Base-by-base conservation (phyloP, 2,329 filamentous ascomycete genomes). In the Beauveria sp. region DNA sequence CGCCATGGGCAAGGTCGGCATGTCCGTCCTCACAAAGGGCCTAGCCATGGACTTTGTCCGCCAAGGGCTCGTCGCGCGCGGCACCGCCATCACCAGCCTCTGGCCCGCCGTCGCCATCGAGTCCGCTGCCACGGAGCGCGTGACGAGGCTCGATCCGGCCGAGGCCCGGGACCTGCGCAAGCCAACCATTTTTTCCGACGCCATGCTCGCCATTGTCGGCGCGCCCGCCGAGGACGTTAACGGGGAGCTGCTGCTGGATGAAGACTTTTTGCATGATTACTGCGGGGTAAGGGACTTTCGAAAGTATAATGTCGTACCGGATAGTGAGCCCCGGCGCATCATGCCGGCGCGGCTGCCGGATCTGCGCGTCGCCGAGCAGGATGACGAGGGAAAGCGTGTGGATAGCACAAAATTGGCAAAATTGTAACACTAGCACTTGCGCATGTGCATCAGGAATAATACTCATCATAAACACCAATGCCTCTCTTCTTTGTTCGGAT, bases 61-160 rank as follows among this genome's bases (percentile, higher is more conserved):
- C 37, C 80, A 92, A 66, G 85, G 82, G 0, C 80, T 83, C 66
- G 74, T 68, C 0, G 77, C 84, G 6, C 46, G 46, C 54, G 24
- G 55, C 50, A 91, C 93, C 89, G 87, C 89, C 12, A 86, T 94
- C 60, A 91, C 87, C 0, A 90, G 88, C 65, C 82, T 96, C 5
- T 96, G 91, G 91, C 91, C 91, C 12, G 90, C 90, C 4, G 82
- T 80, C 34, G 82, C 86, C 3, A 90, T 94, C 64, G 84, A 92
- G 68, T 91, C 87, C 6, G 90, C 86, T 6, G 90, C 90, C 3
- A 93, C 90, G 1, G 78, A 81, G 58, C 74, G 78, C 58, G 78
- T 82, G 63, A 79, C 77, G 1, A 66, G 66, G 63, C 63, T 69
- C 61, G 77, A 81, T 63, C 76, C 79, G 24, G 70, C 74, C 1